Conservation (phyloP, 805 yeast genomes). For the Kluyveromyces starmeri region DNA sequence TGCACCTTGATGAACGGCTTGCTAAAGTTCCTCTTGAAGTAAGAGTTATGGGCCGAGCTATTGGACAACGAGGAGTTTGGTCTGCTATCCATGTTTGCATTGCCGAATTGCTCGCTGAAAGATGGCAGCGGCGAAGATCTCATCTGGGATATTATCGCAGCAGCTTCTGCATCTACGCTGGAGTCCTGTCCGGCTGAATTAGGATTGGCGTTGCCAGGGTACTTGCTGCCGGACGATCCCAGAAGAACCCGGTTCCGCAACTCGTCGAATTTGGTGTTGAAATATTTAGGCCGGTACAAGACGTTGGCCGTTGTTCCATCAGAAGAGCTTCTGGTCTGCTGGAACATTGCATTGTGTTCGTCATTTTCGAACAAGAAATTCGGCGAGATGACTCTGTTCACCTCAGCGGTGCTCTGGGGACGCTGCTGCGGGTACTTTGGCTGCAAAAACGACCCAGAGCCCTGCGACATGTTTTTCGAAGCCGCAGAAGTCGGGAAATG, state of each 20-base stretch:
- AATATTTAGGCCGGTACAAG: slow-evolving; percentile 20
- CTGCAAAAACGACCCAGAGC: slow-evolving; percentile 3
- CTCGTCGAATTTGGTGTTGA: slow-evolving; percentile 27
- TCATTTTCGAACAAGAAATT: slow-evolving; percentile 1
- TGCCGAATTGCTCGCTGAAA: slow-evolving; percentile 11
- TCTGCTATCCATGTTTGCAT: slow-evolving; percentile 12
- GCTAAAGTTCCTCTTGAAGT: slow-evolving; percentile 11
- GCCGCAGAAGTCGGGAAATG: slow-evolving; percentile 5
- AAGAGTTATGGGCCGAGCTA: slow-evolving; percentile 5
- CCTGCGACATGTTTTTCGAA: not conserved
- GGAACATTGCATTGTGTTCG: slow-evolving; percentile 9
- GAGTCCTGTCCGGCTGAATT: slow-evolving; percentile 9
- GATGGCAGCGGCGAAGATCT: slow-evolving; percentile 27
- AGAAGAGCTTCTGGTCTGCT: not conserved
- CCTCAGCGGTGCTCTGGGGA: slow-evolving; percentile 1
- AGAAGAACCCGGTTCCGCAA: slow-evolving; percentile 22
- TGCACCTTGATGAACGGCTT: slow-evolving; percentile 23
- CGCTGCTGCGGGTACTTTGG: slow-evolving; percentile 2
- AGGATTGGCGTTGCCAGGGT: slow-evolving; percentile 1
- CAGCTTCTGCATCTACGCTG: slow-evolving; percentile 24
- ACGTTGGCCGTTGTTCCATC: slow-evolving; percentile 4
- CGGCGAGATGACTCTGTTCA: slow-evolving; percentile 1
- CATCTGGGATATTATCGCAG: slow-evolving; percentile 27
- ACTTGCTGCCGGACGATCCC: slow-evolving; percentile 7
- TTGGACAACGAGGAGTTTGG: slow-evolving; percentile 20